These are phyloP conservation scores for Chlorella sorokiniana DNA, from an alignment of 139 green algal genomes.

Conservation along the genomic window DNA sequence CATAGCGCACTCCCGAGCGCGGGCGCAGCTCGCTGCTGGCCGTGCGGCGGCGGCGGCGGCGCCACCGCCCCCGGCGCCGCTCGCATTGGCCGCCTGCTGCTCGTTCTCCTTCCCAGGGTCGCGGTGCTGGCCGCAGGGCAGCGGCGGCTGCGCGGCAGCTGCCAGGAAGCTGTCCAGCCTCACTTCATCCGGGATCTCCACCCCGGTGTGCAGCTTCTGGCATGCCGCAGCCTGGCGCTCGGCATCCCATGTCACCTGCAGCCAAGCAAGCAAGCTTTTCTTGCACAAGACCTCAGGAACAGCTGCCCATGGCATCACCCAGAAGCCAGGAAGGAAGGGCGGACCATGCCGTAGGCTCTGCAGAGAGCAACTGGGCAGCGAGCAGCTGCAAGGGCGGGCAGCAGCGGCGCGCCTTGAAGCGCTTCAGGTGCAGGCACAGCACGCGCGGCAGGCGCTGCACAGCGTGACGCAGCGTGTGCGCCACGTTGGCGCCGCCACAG, in stretches of 20 bases:
- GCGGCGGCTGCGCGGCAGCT: slow-evolving; percentile 22
- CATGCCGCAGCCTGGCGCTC: slow-evolving; percentile 27
- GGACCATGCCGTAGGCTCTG: not conserved
- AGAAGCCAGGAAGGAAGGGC: not conserved
- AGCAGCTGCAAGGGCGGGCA: not conserved
- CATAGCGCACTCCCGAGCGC: not conserved
- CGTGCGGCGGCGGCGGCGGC: not conserved
- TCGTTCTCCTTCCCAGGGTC: slow-evolving; percentile 38
- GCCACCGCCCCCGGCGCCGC: not conserved
- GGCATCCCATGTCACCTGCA: slow-evolving; percentile 11
- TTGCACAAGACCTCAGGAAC: too few species aligned
- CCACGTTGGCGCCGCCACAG: slow-evolving; percentile 41
- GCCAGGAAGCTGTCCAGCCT: slow-evolving; percentile 26
- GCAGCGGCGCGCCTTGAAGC: slow-evolving; percentile 52
- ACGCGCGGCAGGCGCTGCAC: slow-evolving; percentile 64
- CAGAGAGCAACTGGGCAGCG: not conserved
- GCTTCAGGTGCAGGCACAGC: slow-evolving; percentile 78
- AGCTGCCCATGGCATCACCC: too few species aligned
- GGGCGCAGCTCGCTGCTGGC: not conserved
- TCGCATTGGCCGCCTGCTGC: not conserved
- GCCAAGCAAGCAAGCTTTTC: too few species aligned
- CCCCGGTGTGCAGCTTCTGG: slow-evolving; percentile 44
- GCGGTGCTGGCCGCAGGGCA: slow-evolving; percentile 1
- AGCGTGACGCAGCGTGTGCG: slow-evolving; percentile 51
- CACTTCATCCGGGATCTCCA: slow-evolving; percentile 32